Conservation (phyloP, 164 flowering plant genomes). For the Platanus orientalis region DNA sequence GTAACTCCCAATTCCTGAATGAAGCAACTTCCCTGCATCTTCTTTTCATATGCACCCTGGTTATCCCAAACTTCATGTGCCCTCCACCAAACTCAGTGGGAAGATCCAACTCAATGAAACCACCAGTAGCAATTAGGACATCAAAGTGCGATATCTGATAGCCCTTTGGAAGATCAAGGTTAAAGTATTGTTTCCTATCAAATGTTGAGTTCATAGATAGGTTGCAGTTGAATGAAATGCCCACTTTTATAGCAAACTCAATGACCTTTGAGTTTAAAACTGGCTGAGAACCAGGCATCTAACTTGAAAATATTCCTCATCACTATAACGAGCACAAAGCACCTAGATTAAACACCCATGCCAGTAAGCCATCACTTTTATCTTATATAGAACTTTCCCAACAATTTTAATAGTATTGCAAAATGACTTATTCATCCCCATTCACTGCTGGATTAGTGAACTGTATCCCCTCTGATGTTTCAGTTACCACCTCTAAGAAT, state of each 20-base stretch:
- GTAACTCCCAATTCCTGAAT: conserved; percentile 54
- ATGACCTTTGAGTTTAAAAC: conserved; percentile 86
- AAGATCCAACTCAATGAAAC: conserved; percentile 74
- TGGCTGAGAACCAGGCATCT: conserved; percentile 90
- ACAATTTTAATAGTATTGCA: neutral
- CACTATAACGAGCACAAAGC: conserved; percentile 81
- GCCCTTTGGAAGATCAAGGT: conserved; percentile 93
- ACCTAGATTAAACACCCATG: conserved; percentile 42
- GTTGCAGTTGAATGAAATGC: conserved; percentile 76
- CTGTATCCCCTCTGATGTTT: conserved; percentile 56
- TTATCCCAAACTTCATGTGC: conserved; percentile 80
- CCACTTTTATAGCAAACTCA: conserved; percentile 76
- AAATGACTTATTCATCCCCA: too few species aligned
- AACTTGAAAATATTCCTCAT: conserved; percentile 70
- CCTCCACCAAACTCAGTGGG: conserved; percentile 96
- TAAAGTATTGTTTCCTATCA: conserved; percentile 91
- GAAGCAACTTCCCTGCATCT: conserved; percentile 94
- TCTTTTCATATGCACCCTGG: too few species aligned
- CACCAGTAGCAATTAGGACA: conserved; percentile 82
- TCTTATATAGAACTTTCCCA: too few species aligned
- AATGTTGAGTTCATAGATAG: conserved; percentile 74
- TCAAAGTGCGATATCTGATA: conserved; percentile 96
- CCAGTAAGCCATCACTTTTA: neutral
- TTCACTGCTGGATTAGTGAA: conserved; percentile 57
- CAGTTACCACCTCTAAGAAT: conserved; percentile 55